Base-by-base conservation (phyloP, 2,329 filamentous ascomycete genomes). In the Aspergillus novoparasiticus region DNA sequence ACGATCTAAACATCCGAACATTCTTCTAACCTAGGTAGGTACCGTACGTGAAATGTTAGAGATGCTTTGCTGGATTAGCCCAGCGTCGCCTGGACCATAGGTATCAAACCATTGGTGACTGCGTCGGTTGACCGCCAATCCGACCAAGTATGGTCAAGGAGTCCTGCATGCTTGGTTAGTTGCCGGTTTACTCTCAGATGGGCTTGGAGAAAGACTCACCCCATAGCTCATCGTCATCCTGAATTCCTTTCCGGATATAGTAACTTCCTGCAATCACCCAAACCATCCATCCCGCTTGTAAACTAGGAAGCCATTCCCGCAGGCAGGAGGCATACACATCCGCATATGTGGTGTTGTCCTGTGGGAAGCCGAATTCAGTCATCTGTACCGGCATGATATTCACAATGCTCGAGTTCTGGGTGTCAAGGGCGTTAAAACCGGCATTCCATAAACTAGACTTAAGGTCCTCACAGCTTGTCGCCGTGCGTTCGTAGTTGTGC, bases 191-290 rank as follows among this genome's bases (percentile, higher is more conserved):
- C 30, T 23, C 34, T 9, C 9, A 5, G 39, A 50, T 59, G 34
- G 53, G 54, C 19, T 16, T 9, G 19, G 43, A 23, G 4, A 30
- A 30, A 6, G 21, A 68, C 72, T 61, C 45, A 73, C 73, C 74
- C 85, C 86, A 89, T 0, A 76, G 74, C 75, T 89, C 86, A 32
- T 88, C 86, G 57, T 73, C 82, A 68, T 88, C 85, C 70, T 86
- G 84, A 0, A 61, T 78, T 0, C 85, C 86, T 6, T 75, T 71
- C 1, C 86, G 76, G 60, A 84, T 80, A 67, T 88, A 88, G 69
- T 89, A 89, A 69, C 84, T 86, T 1, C 85, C 86, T 0, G 80
- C 79, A 16, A 90, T 60, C 39, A 86, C 87, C 84, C 86, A 88
- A 75, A 85, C 79, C 73, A 85, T 81, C 86, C 86, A 86, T 14